A percentile compares a stretch with the other conserved stretches of the same genome.
phyloP scores from a whole-genome alignment of 345 rosid species.

The Lenwebbia sp. region DNA sequence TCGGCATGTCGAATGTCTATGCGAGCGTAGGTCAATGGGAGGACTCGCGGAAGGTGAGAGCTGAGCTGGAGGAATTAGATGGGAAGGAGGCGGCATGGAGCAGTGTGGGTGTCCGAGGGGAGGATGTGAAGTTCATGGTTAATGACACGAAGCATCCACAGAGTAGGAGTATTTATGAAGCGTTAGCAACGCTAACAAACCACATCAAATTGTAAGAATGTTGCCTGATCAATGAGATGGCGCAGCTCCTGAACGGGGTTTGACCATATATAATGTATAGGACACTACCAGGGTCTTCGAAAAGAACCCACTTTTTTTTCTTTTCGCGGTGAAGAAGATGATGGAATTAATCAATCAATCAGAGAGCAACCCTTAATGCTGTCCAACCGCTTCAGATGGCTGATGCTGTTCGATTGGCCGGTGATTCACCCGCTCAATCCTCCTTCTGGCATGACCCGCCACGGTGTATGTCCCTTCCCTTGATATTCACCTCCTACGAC shows the following conservation, averaged over 20 bases:
- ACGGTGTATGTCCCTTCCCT: neutral
- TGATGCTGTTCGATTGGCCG: neutral
- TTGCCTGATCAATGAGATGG: neutral
- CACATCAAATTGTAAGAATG: neutral
- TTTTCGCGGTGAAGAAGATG: neutral
- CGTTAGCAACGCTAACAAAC: neutral
- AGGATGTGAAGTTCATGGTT: slow-evolving; percentile 12
- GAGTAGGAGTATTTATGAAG: slow-evolving; percentile 6
- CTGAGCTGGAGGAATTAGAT: neutral
- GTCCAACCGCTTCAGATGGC: neutral
- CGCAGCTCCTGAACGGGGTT: neutral
- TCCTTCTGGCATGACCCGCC: neutral
- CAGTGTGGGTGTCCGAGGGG: slow-evolving; percentile 11
- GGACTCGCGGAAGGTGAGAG: slow-evolving; percentile 10
- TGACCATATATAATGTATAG: neutral
- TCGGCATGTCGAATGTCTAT: slow-evolving; percentile 17
- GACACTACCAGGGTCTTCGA: neutral
- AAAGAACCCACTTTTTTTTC: neutral
- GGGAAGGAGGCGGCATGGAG: slow-evolving; percentile 28
- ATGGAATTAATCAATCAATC: neutral
- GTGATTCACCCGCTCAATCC: neutral
- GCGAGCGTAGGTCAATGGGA: slow-evolving; percentile 22
- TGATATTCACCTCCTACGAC: neutral
- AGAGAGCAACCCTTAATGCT: neutral
- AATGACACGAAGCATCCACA: slow-evolving; percentile 19